Evolutionary conservation across 2,329 filamentous ascomycete genomes (phyloP), one percentile per base, ranked within the genome.

Genomic region (Colletotrichum caudatum): DNA sequence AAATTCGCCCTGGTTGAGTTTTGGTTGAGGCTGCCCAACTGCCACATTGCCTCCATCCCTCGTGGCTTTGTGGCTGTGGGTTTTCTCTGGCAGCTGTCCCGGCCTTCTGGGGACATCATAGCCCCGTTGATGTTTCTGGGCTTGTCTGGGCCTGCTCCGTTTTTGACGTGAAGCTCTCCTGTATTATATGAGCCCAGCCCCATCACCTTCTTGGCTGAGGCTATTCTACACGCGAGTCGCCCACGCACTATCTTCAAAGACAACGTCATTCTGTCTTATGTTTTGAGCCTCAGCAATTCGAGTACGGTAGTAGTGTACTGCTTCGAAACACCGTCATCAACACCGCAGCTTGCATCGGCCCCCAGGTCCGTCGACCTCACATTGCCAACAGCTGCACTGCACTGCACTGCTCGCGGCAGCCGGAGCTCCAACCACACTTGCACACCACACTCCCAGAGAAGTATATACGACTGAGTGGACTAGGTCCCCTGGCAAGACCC

Each of bases 121-220:
- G 14, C 44, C 53, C 20, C 14, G 33, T 51, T 39, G 51, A 41
- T 60, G 37, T 62, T 53, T 18, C 44, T 35, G 39, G 64, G n/a
- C 57, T 50, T 53, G 46, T 18, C 37, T 26, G 26, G 11, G 16
- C 53, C 51, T 69, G 33, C 50, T 37, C 33, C 33, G 37, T 35
- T 53, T 48, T 48, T 48, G 54, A 16, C 16, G 65, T 64, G 29
- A 54, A 50, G 51, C 64, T 33, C 50, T 63, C 53, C 23, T 69
- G 54, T 64, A 69, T 16, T 63, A 59, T 12, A 59, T 12, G 39
- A 60, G 65, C 65, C 64, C 59, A 59, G 65, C 69, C 65, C 64
- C 35, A 23, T 57, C 37, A 59, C 53, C 59, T 69, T 69, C 59
- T 69, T 69, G 69, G 69, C 65, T 54, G 16, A 63, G 59, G 69